Conservation (phyloP, 352 stramenopile species). For the Globisporangium emineosum region DNA sequence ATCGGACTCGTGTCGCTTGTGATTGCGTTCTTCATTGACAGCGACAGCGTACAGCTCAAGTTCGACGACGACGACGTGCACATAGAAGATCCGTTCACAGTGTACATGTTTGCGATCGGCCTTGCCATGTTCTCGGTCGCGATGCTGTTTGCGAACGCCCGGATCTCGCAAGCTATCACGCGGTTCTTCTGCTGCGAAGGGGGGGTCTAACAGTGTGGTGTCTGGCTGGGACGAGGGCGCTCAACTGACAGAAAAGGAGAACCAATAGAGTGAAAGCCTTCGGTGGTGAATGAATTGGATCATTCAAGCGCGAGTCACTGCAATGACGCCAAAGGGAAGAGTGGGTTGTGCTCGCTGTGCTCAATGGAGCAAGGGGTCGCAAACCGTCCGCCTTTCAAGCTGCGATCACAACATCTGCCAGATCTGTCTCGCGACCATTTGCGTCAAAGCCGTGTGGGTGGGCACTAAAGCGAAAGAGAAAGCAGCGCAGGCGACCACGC, state of each 20-base stretch:
- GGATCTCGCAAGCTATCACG: conserved; percentile 42
- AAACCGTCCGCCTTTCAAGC: neutral
- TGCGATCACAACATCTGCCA: conserved; percentile 4
- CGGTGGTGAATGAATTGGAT: conserved; percentile 1
- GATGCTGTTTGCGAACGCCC: conserved; percentile 37
- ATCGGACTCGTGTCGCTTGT: conserved; percentile 28
- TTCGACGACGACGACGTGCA: conserved; percentile 16
- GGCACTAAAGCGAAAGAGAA: neutral
- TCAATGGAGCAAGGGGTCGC: conserved; percentile 4
- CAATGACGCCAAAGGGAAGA: conserved; percentile 3
- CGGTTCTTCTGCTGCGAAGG: conserved; percentile 55
- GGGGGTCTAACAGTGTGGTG: conserved; percentile 6
- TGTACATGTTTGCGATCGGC: conserved; percentile 31
- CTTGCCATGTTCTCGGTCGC: conserved; percentile 30
- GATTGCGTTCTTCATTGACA: conserved; percentile 31
- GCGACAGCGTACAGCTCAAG: conserved; percentile 23
- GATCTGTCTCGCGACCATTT: conserved; percentile 1
- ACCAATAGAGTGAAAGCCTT: conserved; percentile 4
- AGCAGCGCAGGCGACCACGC: neutral
- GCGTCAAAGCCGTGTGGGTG: neutral
- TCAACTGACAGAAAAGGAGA: neutral
- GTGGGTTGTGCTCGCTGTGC: neutral
- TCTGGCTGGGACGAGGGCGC: neutral
- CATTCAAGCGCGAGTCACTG: neutral
- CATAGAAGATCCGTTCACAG: conserved; percentile 21